A percentile compares a stretch with the other conserved stretches of the same genome.
phyloP scores from a whole-genome alignment of 805 yeast species.

The Komagataella mondaviorum region DNA sequence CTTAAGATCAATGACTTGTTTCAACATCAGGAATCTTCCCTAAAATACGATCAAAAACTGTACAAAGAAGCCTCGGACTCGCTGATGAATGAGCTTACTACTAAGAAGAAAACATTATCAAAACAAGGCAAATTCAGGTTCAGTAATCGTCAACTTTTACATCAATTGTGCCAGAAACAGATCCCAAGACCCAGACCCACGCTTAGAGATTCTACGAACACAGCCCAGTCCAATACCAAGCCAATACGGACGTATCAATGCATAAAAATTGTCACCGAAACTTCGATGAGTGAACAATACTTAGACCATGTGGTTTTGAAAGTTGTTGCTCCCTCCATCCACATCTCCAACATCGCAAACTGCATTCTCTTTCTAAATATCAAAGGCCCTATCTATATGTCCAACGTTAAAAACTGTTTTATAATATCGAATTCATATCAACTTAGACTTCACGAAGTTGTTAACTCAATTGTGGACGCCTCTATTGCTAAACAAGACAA shows the following conservation, averaged over 20 bases:
- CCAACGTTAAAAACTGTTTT: conserved; percentile 5
- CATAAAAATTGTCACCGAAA: not conserved
- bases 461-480: conserved; percentile 5
- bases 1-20: not conserved
- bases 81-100: not conserved
- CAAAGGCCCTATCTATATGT: conserved; percentile 10
- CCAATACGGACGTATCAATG: not conserved
- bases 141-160: not conserved
- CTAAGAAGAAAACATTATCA: not conserved
- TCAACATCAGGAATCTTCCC: not conserved
- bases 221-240: not conserved
- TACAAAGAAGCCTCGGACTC: not conserved
- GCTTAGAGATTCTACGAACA: not conserved
- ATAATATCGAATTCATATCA: conserved; percentile 12
- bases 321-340: conserved; percentile 7
- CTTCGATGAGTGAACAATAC: not conserved
- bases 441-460: conserved; percentile 11
- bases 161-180: not conserved
- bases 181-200: not conserved
- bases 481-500: conserved; percentile 3
- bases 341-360: conserved; percentile 7
- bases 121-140: not conserved
- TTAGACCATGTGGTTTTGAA: not conserved
- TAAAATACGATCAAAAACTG: not conserved
- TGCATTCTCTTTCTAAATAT: conserved; percentile 8